phyloP scores from a whole-genome alignment of 345 rosid genomes.

The Citrus sp. region DNA sequence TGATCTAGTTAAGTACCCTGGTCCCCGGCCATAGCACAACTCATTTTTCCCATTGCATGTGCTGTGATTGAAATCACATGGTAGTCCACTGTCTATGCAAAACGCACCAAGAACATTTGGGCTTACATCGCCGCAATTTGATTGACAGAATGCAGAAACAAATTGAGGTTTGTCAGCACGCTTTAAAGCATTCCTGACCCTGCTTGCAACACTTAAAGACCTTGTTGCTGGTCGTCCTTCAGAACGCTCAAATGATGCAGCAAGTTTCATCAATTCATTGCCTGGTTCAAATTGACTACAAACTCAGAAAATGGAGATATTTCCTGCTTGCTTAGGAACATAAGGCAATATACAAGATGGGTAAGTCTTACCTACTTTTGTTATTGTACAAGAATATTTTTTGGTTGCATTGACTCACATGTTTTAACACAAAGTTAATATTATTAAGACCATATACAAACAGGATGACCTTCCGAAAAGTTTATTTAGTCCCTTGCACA shows the following conservation, averaged over 20 bases:
- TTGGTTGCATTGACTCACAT: background rate
- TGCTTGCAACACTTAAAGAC: constrained; percentile 45
- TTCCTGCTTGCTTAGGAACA: constrained; percentile 12
- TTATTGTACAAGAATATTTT: background rate
- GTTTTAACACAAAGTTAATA: background rate
- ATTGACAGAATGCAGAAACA: constrained; percentile 74
- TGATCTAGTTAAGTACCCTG: constrained; percentile 44
- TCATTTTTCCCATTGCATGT: constrained; percentile 83
- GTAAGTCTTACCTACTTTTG: background rate
- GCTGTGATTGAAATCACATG: constrained; percentile 76
- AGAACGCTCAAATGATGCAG: constrained; percentile 56
- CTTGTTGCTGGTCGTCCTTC: constrained; percentile 54
- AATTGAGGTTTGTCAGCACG: constrained; percentile 53
- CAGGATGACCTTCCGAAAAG: background rate
- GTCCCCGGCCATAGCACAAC: constrained; percentile 67
- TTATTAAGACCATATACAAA: background rate
- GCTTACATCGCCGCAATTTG: constrained; percentile 82
- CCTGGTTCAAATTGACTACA: constrained; percentile 25
- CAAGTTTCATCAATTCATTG: constrained; percentile 67
- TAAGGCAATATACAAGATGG: background rate
- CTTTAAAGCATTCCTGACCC: constrained; percentile 61
- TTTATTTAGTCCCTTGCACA: background rate
- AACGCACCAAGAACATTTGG: constrained; percentile 62
- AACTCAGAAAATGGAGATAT: constrained; percentile 7
- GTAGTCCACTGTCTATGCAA: constrained; percentile 58